These are phyloP conservation scores for Chlamydomonas sp. DNA, from an alignment of 139 green algal genomes.

Conservation along the genomic window DNA sequence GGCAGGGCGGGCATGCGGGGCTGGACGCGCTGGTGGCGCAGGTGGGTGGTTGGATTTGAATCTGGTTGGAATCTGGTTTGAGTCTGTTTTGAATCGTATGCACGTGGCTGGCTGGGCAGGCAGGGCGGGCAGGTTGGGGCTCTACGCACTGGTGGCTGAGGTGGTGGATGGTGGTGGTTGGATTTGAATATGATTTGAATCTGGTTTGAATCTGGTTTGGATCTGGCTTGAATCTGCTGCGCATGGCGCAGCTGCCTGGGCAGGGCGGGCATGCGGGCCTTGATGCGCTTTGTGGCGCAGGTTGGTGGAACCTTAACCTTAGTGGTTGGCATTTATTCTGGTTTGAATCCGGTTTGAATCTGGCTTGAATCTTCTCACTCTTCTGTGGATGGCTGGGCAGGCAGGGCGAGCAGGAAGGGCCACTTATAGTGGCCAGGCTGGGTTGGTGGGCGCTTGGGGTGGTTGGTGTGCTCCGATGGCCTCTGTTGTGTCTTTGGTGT, in stretches of 20 bases:
- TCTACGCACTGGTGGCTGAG: too few species aligned
- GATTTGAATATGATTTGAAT: too few species aligned
- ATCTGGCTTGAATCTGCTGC: background rate
- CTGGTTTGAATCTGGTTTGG: too few species aligned
- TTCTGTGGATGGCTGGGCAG: conserved; percentile 16
- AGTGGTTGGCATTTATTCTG: background rate
- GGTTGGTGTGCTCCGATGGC: too few species aligned
- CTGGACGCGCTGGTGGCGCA: conserved; percentile 12
- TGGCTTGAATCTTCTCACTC: conserved; percentile 27
- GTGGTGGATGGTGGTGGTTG: too few species aligned
- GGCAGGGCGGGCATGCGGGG: conserved; percentile 6
- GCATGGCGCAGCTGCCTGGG: background rate
- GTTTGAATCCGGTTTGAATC: too few species aligned
- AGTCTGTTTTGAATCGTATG: too few species aligned
- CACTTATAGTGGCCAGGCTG: too few species aligned
- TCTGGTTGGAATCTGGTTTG: too few species aligned
- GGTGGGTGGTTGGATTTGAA: background rate
- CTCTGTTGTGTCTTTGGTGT: too few species aligned
- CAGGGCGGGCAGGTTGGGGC: conserved; percentile 8
- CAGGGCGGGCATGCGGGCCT: too few species aligned
- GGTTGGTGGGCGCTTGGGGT: too few species aligned
- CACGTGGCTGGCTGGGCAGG: conserved; percentile 12
- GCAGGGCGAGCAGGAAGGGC: conserved; percentile 3
- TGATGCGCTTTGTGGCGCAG: background rate
- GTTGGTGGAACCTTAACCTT: background rate